These are phyloP conservation scores for Suillus subalutaceus DNA, from an alignment of 768 basidiomycete genomes.

Conservation along the genomic window DNA sequence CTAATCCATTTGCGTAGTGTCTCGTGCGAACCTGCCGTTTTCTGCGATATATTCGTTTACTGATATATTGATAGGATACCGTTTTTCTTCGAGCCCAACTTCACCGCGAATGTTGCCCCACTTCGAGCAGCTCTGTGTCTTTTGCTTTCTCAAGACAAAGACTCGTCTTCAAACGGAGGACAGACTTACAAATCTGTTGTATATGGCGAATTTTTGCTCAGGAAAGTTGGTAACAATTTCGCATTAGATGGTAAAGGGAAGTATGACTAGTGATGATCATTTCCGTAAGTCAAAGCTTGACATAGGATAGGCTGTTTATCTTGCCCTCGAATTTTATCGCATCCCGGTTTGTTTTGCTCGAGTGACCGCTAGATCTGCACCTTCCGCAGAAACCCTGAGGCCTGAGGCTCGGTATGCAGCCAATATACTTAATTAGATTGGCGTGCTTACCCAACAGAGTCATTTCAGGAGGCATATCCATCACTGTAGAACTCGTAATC, in stretches of 20 bases:
- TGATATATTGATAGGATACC: slow-evolving; percentile 60
- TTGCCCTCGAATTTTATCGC: neutral
- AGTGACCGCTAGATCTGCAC: neutral
- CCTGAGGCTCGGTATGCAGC: neutral
- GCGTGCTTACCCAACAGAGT: neutral
- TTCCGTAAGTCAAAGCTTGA: neutral
- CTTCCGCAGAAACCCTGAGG: neutral
- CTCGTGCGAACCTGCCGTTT: slow-evolving; percentile 54
- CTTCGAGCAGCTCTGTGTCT: slow-evolving; percentile 60
- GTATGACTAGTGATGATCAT: slow-evolving; percentile 26
- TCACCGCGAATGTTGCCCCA: slow-evolving; percentile 68
- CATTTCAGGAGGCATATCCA: neutral
- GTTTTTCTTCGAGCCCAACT: slow-evolving; percentile 95
- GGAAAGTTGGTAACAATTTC: slow-evolving; percentile 80
- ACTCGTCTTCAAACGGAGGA: slow-evolving; percentile 21
- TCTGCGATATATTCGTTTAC: neutral
- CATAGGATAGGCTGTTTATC: neutral
- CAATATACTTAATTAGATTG: neutral
- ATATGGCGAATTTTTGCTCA: slow-evolving; percentile 79
- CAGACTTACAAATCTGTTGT: slow-evolving; percentile 50
- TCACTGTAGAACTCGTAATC: neutral
- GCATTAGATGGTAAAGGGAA: slow-evolving; percentile 39
- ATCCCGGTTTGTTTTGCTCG: neutral
- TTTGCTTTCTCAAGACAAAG: slow-evolving; percentile 13
- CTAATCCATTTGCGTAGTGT: slow-evolving; percentile 47